A percentile compares a stretch with the other conserved stretches of the same genome.
phyloP scores from a whole-genome alignment of 306 rosid genomes.

The Bauhinia variegata region DNA sequence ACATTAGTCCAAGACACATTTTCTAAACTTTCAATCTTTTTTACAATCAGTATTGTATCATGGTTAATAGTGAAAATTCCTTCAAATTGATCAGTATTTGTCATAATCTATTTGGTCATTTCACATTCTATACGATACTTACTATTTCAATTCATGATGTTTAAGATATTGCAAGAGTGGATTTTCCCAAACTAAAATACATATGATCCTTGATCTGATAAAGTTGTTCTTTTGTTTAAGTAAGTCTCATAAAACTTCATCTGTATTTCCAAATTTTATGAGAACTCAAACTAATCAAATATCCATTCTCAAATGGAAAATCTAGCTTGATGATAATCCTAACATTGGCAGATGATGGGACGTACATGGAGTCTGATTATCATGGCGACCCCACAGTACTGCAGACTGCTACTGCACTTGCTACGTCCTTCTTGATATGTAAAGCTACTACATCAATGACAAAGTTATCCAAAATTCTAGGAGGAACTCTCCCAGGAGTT shows the following conservation, averaged over 20 bases:
- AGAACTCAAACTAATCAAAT: neutral
- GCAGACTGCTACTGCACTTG: conserved; percentile 56
- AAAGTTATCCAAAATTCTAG: conserved; percentile 51
- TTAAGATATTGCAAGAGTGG: neutral
- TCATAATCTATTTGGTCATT: neutral
- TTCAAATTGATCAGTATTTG: neutral
- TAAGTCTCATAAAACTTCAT: neutral
- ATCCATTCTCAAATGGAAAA: neutral
- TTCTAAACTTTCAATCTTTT: neutral
- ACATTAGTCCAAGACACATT: neutral
- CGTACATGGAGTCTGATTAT: conserved; percentile 34
- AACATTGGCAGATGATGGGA: conserved; percentile 46
- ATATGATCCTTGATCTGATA: neutral
- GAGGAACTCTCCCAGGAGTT: conserved; percentile 61
- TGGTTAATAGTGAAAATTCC: neutral
- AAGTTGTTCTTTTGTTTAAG: neutral
- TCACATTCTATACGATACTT: neutral
- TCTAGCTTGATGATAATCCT: neutral
- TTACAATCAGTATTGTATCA: neutral
- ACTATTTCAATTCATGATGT: neutral
- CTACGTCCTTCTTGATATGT: conserved; percentile 62
- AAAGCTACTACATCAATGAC: conserved; percentile 49
- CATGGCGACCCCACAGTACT: conserved; percentile 44
- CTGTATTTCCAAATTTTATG: neutral
- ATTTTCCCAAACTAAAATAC: too few relatives aligned